phyloP scores from a whole-genome alignment of 371 early-diverging fungal species.

The Batkoa obscura region DNA sequence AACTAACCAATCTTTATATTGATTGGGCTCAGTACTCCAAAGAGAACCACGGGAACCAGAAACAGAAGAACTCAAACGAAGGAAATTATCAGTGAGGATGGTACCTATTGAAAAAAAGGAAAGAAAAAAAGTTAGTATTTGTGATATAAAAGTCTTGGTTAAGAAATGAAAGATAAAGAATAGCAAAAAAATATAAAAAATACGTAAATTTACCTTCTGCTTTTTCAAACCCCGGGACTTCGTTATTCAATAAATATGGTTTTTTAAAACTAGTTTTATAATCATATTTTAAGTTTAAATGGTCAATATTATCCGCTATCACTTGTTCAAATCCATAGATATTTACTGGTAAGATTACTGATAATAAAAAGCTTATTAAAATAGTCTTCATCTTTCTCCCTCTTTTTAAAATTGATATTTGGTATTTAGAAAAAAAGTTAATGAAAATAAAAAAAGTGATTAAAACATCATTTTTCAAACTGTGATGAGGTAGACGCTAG shows the following conservation, averaged over 20 bases:
- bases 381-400: too few relatives aligned
- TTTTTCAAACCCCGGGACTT: not conserved
- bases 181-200: not conserved
- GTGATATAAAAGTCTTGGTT: too few relatives aligned
- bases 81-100: constrained; percentile 27
- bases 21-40: constrained; percentile 44
- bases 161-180: too few relatives aligned
- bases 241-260: not conserved
- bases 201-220: not conserved
- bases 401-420: too few relatives aligned
- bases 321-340: too few relatives aligned
- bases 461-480: too few relatives aligned
- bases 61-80: constrained; percentile 48
- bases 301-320: too few relatives aligned
- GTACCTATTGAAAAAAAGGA: constrained; percentile 19
- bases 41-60: constrained; percentile 40
- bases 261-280: not conserved
- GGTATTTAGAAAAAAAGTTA: too few relatives aligned
- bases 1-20: constrained; percentile 54
- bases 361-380: too few relatives aligned
- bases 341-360: too few relatives aligned
- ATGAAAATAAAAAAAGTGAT: too few relatives aligned
- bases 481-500: too few relatives aligned
- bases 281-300: not conserved
- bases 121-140: not conserved